Evolutionary conservation across 2,329 filamentous ascomycete genomes (phyloP).

Genomic region (Botrytis deweyae): DNA sequence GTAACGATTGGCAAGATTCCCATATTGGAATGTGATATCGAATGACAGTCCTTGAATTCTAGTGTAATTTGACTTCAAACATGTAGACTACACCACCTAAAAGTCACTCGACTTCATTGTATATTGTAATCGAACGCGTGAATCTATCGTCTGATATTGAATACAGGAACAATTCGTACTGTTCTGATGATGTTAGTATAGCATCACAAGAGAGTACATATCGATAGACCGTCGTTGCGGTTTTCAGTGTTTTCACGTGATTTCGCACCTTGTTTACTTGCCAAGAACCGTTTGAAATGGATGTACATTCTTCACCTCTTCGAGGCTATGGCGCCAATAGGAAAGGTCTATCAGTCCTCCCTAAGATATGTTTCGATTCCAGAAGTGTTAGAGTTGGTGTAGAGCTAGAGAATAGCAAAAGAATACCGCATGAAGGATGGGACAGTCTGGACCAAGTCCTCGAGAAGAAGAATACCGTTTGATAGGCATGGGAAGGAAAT

Average conservation of each 20-base stretch:
- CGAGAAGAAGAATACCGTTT: background rate
- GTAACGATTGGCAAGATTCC: background rate
- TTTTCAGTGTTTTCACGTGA: background rate
- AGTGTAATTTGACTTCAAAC: background rate
- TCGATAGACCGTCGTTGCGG: background rate
- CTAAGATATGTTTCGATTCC: background rate
- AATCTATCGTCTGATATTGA: background rate
- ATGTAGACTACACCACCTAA: background rate
- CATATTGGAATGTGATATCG: slow-evolving; percentile 17
- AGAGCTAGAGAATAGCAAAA: background rate
- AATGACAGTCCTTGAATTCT: background rate
- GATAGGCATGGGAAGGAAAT: background rate
- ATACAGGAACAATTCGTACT: background rate
- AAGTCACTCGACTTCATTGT: slow-evolving; percentile 3
- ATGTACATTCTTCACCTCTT: slow-evolving; percentile 12
- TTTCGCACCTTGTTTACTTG: background rate
- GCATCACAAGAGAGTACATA: background rate
- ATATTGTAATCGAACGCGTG: background rate
- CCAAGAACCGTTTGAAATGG: slow-evolving; percentile 10
- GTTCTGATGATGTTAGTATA: background rate
- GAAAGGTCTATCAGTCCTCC: background rate
- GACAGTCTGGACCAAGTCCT: background rate
- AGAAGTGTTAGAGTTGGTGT: background rate
- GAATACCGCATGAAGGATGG: background rate
- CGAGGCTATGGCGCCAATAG: background rate